Conservation (phyloP, 768 basidiomycete genomes). For the Xanthoconium purpureum region DNA sequence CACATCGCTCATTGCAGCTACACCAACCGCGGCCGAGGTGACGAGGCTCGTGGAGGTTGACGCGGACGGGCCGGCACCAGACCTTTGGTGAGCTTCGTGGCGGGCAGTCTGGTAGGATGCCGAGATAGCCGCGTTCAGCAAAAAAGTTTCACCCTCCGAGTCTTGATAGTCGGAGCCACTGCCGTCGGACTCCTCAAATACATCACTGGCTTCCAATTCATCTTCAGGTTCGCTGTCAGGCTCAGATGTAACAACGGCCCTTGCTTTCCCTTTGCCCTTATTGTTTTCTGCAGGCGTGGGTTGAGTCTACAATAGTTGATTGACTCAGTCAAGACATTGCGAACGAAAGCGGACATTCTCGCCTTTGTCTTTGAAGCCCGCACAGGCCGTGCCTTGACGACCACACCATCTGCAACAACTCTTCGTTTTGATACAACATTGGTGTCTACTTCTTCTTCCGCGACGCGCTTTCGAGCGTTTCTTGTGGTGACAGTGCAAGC, state of each 20-base stretch:
- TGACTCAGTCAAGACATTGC: slow-evolving; percentile 16
- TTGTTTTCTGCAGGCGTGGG: slow-evolving; percentile 2
- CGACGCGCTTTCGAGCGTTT: slow-evolving; percentile 30
- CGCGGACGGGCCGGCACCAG: slow-evolving; percentile 30
- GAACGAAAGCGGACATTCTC: slow-evolving; percentile 10
- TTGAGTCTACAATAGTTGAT: slow-evolving; percentile 10
- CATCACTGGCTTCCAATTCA: slow-evolving; percentile 40
- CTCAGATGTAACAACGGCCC: slow-evolving; percentile 26
- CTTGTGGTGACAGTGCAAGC: slow-evolving; percentile 1
- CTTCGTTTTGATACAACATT: slow-evolving; percentile 33
- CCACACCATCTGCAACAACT: slow-evolving; percentile 28
- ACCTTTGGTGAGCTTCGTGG: slow-evolving; percentile 26
- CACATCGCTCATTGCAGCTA: slow-evolving; percentile 11
- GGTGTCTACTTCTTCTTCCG: slow-evolving; percentile 33
- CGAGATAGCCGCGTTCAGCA: slow-evolving; percentile 57
- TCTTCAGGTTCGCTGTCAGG: slow-evolving; percentile 35
- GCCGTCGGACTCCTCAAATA: slow-evolving; percentile 49
- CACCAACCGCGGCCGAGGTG: slow-evolving; percentile 20
- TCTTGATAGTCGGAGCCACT: slow-evolving; percentile 58
- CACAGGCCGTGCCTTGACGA: slow-evolving; percentile 12
- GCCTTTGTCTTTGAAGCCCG: slow-evolving; percentile 24
- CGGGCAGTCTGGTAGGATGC: slow-evolving; percentile 46
- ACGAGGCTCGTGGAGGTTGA: slow-evolving; percentile 42
- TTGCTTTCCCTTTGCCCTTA: slow-evolving; percentile 29
- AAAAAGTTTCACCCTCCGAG: slow-evolving; percentile 38